Evolutionary conservation across 768 basidiomycete genomes (phyloP).

Genomic region (Auriscalpium orientale): DNA sequence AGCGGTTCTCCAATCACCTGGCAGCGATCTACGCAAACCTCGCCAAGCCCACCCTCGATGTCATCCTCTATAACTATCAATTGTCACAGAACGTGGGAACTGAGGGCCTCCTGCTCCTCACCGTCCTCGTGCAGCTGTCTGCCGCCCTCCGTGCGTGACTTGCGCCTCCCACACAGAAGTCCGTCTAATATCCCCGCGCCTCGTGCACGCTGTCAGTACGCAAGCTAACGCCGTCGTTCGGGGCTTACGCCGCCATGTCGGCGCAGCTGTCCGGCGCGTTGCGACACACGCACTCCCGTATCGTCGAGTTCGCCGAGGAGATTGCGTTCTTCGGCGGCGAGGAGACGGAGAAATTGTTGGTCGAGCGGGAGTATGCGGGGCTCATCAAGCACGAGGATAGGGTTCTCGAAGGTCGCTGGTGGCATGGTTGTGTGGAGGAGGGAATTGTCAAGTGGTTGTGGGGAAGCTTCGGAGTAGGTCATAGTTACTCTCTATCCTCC

Average conservation of each 20-base stretch:
- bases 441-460: constrained; percentile 95
- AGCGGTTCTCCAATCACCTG: constrained; percentile 82
- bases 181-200: neutral
- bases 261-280: constrained; percentile 84
- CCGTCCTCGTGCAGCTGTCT: constrained; percentile 75
- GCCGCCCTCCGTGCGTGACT: constrained; percentile 65
- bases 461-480: constrained; percentile 85
- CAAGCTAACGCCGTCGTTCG: constrained; percentile 85
- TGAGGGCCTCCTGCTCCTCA: constrained; percentile 80
- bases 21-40: constrained; percentile 93
- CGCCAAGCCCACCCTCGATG: constrained; percentile 89
- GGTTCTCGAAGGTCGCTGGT: constrained; percentile 74
- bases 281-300: constrained; percentile 85
- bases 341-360: constrained; percentile 81
- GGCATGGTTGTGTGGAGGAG: constrained; percentile 90
- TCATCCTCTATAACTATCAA: constrained; percentile 93
- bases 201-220: constrained; percentile 47
- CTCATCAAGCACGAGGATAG: constrained; percentile 81
- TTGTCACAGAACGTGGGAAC: constrained; percentile 91
- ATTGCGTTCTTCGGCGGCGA: constrained; percentile 86
- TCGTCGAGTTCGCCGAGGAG: constrained; percentile 85
- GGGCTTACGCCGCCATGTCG: constrained; percentile 81
- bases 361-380: constrained; percentile 83
- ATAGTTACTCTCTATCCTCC: neutral
- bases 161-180: neutral